These are phyloP conservation scores for Podila clonocystis DNA, from an alignment of 192 early-diverging fungal genomes.

Conservation along the genomic window DNA sequence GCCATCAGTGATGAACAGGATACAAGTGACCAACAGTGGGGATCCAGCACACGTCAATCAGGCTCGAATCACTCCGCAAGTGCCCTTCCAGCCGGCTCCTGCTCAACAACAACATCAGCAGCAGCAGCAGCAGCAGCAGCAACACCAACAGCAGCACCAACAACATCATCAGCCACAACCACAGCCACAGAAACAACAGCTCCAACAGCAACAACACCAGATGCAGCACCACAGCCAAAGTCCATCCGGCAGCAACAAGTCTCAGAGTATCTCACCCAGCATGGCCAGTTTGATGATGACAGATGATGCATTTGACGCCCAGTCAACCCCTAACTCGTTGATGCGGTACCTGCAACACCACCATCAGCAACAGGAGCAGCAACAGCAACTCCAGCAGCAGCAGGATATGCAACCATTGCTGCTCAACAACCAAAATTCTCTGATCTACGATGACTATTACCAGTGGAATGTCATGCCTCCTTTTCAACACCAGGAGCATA, in stretches of 20 bases:
- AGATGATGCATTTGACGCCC: conserved; percentile 35
- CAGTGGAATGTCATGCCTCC: conserved; percentile 24
- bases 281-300: conserved; percentile 44
- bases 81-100: too few relatives aligned
- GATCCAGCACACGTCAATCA: too few relatives aligned
- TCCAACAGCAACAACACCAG: background rate
- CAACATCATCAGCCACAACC: background rate
- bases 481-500: conserved; percentile 4
- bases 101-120: conserved; percentile 17
- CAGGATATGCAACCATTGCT: conserved; percentile 37
- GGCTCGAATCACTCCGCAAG: too few relatives aligned
- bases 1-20: too few relatives aligned
- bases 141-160: background rate
- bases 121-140: background rate
- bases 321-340: conserved; percentile 25
- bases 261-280: conserved; percentile 27
- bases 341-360: conserved; percentile 42
- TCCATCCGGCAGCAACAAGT: background rate
- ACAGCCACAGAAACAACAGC: background rate
- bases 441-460: conserved; percentile 42
- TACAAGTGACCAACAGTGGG: too few relatives aligned
- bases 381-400: conserved; percentile 29
- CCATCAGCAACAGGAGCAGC: conserved; percentile 28
- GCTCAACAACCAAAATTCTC: conserved; percentile 41
- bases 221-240: background rate